A percentile compares a stretch with the other conserved stretches of the same genome.
Conservation (phyloP, 768 basidiomycete genomes). For the Leucocoprinus sp. region DNA sequence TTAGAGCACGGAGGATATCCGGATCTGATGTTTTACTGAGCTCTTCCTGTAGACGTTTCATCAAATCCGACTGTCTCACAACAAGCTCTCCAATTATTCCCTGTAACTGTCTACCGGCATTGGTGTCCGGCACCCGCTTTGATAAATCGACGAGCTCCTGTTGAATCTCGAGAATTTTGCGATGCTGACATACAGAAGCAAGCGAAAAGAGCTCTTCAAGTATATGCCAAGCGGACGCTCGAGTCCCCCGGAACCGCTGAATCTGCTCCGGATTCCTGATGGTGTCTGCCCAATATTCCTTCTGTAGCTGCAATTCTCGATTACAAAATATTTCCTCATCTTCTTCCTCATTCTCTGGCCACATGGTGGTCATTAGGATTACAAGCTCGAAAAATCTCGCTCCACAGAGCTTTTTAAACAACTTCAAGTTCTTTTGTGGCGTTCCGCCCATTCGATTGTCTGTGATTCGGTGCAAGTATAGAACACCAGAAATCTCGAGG, state of each 20-base stretch:
- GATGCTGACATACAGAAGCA: not conserved
- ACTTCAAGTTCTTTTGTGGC: slow-evolving; percentile 2
- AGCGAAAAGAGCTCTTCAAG: not conserved
- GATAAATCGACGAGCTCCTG: slow-evolving; percentile 8
- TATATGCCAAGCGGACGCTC: slow-evolving; percentile 1
- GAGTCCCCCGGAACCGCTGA: not conserved
- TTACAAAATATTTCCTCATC: not conserved
- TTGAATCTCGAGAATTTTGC: slow-evolving; percentile 7
- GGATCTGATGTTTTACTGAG: slow-evolving; percentile 1
- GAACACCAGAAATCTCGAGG: slow-evolving; percentile 9
- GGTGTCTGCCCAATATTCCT: slow-evolving; percentile 10
- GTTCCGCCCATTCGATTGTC: slow-evolving; percentile 10
- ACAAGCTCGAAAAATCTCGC: slow-evolving; percentile 4
- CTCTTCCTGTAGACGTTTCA: not conserved
- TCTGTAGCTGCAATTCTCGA: not conserved
- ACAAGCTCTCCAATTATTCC: not conserved
- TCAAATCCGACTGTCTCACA: slow-evolving; percentile 1
- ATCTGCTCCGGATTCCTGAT: not conserved
- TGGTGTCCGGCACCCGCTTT: not conserved
- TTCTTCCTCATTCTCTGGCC: not conserved
- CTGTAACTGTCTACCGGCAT: slow-evolving; percentile 5
- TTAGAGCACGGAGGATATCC: not conserved
- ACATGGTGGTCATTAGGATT: slow-evolving; percentile 11
- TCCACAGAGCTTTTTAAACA: slow-evolving; percentile 10
- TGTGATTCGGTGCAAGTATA: slow-evolving; percentile 12